Base-by-base conservation (phyloP, 2,329 filamentous ascomycete species). In the Neofusicoccum ribis region DNA sequence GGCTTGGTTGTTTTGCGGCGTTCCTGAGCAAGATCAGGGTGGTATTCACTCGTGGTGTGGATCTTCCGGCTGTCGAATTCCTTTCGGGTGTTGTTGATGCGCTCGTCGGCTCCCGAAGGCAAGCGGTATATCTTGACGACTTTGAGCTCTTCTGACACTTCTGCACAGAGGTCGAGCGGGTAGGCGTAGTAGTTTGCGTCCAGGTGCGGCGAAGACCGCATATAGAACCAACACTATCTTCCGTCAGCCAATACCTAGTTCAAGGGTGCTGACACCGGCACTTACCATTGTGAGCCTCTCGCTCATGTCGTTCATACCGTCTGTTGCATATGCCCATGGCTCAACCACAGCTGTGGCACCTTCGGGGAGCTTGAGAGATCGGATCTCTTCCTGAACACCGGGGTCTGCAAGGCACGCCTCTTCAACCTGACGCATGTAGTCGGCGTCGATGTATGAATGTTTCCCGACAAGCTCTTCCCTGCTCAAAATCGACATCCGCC, bases 121-220 rank as follows among this genome's bases (percentile, higher is more conserved):
- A 86, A 78, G 41, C 79, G 79, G 66, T 83, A 81, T 54, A 86
- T 78, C 63, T 83, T 82, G 64, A 80, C 81, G 2, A 86, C 81
- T 23, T 81, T 69, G 2, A 86, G 75, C 1, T 81, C 72, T 66
- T 83, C 79, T 5, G 83, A 83, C 47, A 83, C 80, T 69, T 86
- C 84, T 3, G 83, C 82, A 49, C 79, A 82, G 20, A 87, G 77
- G 60, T 85, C 82, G 5, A 87, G 77, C 0, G 85, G 85, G 64
- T 86, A 86, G 3, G 85, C 84, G 69, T 87, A 87, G 72, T 84
- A 83, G 69, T 87, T 87, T 37, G 83, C 80, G 64, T 86, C 83
- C 0, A 73, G 71, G 39, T 83, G 76, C 0, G 77, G 71, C 0
- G 75, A 63, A 70, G 47, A 77, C 64, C 78, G 77, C 65, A 77